Conservation (phyloP, 345 rosid species). For the Eutrema heterophyllum region DNA sequence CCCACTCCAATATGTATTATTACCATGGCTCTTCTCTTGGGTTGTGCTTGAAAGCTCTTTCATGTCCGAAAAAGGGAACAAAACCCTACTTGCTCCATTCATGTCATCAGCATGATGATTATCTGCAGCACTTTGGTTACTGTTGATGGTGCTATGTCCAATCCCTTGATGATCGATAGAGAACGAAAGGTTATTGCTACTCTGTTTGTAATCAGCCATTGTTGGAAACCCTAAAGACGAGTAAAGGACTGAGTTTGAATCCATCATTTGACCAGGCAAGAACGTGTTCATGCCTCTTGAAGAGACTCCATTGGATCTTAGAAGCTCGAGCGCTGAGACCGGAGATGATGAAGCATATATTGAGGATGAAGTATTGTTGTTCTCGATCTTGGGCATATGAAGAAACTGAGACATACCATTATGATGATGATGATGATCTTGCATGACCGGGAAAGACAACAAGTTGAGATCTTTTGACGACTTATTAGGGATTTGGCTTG, state of each 20-base stretch:
- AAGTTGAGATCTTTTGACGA: conserved; percentile 32
- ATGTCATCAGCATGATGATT: conserved; percentile 18
- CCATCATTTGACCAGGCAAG: conserved; percentile 35
- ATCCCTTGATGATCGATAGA: conserved; percentile 30
- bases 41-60: conserved; percentile 29
- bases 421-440: conserved; percentile 28
- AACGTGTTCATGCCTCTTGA: conserved; percentile 33
- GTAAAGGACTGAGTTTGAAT: conserved; percentile 32
- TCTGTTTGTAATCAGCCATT: conserved; percentile 29
- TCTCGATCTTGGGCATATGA: conserved; percentile 31
- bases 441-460: conserved; percentile 34
- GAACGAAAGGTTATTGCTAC: conserved; percentile 25
- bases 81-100: conserved; percentile 31
- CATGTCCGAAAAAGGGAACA: conserved; percentile 35
- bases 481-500: conserved; percentile 24
- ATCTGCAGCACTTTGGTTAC: conserved; percentile 12
- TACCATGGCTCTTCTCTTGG: conserved; percentile 27
- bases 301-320: conserved; percentile 31
- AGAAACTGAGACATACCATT: conserved; percentile 34
- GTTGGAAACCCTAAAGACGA: conserved; percentile 34
- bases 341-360: conserved; percentile 28
- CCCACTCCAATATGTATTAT: conserved; percentile 31
- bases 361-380: conserved; percentile 24
- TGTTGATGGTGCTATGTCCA: conserved; percentile 26
- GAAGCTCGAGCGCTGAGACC: conserved; percentile 30